Base-by-base conservation (phyloP, 306 rosid species). In the Dryas drummondii region DNA sequence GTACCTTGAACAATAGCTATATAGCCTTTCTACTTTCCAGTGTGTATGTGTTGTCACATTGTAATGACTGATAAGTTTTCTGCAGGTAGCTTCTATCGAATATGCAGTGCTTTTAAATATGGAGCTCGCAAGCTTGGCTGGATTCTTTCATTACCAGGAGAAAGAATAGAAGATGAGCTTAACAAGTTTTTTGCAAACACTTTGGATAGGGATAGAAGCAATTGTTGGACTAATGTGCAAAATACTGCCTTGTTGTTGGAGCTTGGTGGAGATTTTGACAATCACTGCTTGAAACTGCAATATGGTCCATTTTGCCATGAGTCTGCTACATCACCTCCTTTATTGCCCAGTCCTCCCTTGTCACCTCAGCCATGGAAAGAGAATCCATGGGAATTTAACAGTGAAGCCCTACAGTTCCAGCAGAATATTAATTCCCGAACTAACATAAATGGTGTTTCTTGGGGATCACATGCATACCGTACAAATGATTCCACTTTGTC, bases 101-200 rank as follows among this genome's bases (percentile, higher is more conserved):
- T 92, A 82, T 88, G 93, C 78, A 88, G 93, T 84, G 97, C 97
- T 55, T 87, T 92, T 78, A 90, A 88, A 84, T 85, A 84, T 83
- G 97, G 97, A 73, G 92, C 96, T 66, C 89, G 91, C 71, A 90
- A 92, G 80, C 97, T 92, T 63, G 89, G 96, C 49, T 82, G 89
- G 88, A 87, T 92, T 80, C 91, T 88, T 78, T 79, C 58, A 78
- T 75, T 84, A 76, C 87, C 96, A 4, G 84, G 80, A 81, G 92
- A 88, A 77, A 88, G 83, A 83, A 84, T 92, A 70, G 82, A 79
- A 50, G 83, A 83, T 70, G 96, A 88, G 72, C 91, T 92, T 55
- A 78, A 76, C 68, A 82, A 73, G 78, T 92, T 90, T 74, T 92
- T 92, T 69, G 75, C 84, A 11, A 88, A 87, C 81, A 85, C 93